Percentiles rank a stretch among this genome's conserved stretches.
Conservation (phyloP, 2,329 filamentous ascomycete genomes). For the Thermochaetoides dissita region DNA sequence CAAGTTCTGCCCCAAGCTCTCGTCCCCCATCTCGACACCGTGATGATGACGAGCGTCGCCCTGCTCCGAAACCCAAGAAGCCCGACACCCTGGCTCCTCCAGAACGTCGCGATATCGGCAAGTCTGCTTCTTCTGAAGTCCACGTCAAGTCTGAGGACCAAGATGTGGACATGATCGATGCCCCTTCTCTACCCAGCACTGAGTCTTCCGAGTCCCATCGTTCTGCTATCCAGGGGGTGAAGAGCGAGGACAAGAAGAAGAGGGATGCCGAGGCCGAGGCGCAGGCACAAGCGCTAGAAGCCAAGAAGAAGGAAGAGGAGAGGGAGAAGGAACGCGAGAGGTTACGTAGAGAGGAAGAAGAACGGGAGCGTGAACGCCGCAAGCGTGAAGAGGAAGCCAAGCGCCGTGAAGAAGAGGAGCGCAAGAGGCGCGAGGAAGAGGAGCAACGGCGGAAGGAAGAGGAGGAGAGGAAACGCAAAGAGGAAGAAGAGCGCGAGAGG, state of each 20-base stretch:
- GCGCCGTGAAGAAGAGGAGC: conserved; percentile 13
- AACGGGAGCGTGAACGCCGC: conserved; percentile 17
- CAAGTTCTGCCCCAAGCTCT: conserved; percentile 12
- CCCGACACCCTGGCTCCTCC: conserved; percentile 20
- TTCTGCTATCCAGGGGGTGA: conserved; percentile 15
- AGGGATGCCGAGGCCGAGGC: conserved; percentile 22
- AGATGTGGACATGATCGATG: conserved; percentile 43
- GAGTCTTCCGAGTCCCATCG: conserved; percentile 17
- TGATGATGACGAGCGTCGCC: conserved; percentile 29
- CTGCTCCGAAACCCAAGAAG: conserved; percentile 25
- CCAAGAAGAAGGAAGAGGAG: conserved; percentile 15
- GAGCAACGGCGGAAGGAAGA: conserved; percentile 16
- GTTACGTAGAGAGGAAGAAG: conserved; percentile 17
- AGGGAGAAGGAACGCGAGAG: conserved; percentile 15
- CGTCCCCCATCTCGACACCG: conserved; percentile 24
- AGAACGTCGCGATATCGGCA: conserved; percentile 29
- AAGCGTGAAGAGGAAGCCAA: conserved; percentile 18
- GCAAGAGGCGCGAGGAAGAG: conserved; percentile 19
- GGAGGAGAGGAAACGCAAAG: conserved; percentile 21
- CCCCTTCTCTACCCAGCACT: conserved; percentile 15
- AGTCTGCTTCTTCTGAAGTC: conserved; percentile 31
- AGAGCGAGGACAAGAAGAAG: conserved; percentile 22
- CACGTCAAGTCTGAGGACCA: conserved; percentile 43
- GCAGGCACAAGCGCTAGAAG: conserved; percentile 17
- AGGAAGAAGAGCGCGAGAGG: conserved; percentile 17